These are phyloP conservation scores for Polyplosphaeria fusca DNA, from an alignment of 495 filamentous ascomycete genomes.

Conservation along the genomic window DNA sequence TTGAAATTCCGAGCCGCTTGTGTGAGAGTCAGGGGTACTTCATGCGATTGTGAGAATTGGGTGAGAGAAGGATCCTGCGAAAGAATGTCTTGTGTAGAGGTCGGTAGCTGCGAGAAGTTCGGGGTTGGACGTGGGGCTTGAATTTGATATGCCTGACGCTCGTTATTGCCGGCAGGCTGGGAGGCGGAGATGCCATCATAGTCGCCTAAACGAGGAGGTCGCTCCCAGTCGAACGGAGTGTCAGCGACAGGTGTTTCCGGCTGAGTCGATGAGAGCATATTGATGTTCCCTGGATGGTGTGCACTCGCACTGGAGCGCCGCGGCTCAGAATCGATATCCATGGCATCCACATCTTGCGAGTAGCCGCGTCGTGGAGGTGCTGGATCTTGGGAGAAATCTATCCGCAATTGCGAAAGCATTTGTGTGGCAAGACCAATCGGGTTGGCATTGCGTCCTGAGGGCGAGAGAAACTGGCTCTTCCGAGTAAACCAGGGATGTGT, in stretches of 20 bases:
- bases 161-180: conserved; percentile 43
- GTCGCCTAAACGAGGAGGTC: conserved; percentile 41
- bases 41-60: conserved; percentile 83
- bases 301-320: conserved; percentile 12
- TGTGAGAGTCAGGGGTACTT: conserved; percentile 72
- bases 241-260: conserved; percentile 70
- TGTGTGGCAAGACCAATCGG: conserved; percentile 79
- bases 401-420: conserved; percentile 89
- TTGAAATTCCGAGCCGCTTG: conserved; percentile 83
- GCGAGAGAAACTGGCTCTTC: conserved; percentile 68
- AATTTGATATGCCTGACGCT: conserved; percentile 30
- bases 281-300: conserved; percentile 4
- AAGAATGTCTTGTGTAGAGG: conserved; percentile 57
- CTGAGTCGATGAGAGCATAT: conserved; percentile 65
- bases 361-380: conserved; percentile 46
- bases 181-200: conserved; percentile 47
- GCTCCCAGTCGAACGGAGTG: conserved; percentile 70
- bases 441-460: conserved; percentile 73
- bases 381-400: conserved; percentile 76
- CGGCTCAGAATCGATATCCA: conserved; percentile 46
- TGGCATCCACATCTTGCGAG: conserved; percentile 45
- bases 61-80: conserved; percentile 87
- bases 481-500: conserved; percentile 95
- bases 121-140: conserved; percentile 36
- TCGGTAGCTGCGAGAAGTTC: conserved; percentile 23